phyloP scores from a whole-genome alignment of 345 rosid species.

The Brassica cretica region DNA sequence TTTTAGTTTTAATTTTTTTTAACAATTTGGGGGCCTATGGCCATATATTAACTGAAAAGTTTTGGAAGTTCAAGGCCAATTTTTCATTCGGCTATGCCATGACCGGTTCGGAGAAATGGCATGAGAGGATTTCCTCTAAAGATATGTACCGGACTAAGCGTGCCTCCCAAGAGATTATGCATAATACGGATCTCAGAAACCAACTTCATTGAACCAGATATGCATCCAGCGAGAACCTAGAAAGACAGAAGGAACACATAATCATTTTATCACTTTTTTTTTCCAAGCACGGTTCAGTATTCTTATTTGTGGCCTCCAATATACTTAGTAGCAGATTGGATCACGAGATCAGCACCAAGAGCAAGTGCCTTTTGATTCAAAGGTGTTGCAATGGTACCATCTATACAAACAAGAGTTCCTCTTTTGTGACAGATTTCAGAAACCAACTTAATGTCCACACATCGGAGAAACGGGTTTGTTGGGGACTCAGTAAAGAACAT shows the following conservation, averaged over 20 bases:
- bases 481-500: constrained; percentile 91
- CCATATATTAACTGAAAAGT: too few relatives aligned
- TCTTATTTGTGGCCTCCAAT: constrained; percentile 69
- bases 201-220: constrained; percentile 68
- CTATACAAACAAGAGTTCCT: constrained; percentile 87
- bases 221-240: constrained; percentile 85
- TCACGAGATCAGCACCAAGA: constrained; percentile 4
- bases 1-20: too few relatives aligned
- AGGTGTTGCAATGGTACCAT: constrained; percentile 56
- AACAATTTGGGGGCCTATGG: too few relatives aligned
- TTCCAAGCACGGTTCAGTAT: background rate
- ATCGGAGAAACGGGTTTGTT: constrained; percentile 83
- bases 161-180: constrained; percentile 86
- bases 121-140: background rate
- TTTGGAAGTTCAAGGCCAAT: too few relatives aligned
- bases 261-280: background rate
- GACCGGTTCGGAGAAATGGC: background rate
- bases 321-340: constrained; percentile 86
- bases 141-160: constrained; percentile 34
- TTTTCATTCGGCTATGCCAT: too few relatives aligned
- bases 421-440: constrained; percentile 75
- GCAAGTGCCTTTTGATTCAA: constrained; percentile 1
- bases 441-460: constrained; percentile 79
- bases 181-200: constrained; percentile 64
- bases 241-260: background rate